phyloP scores from a whole-genome alignment of 192 early-diverging fungal species.

The Backusella parvicylindrica region DNA sequence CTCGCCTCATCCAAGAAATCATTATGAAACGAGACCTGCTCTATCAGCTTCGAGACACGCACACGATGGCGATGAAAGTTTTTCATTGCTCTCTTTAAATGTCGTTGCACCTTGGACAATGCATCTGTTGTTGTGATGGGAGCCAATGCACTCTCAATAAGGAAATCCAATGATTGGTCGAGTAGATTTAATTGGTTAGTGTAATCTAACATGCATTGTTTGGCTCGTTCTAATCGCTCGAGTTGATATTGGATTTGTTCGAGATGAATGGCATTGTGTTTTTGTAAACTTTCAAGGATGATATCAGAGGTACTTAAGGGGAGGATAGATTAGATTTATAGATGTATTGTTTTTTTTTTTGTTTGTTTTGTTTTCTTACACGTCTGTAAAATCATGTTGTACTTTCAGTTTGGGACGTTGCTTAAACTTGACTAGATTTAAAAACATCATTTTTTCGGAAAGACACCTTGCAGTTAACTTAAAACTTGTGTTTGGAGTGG shows the following conservation, averaged over 20 bases:
- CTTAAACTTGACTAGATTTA: conserved; percentile 11
- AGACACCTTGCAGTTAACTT: conserved; percentile 1
- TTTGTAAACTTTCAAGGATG: not conserved
- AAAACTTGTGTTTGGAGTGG: not conserved
- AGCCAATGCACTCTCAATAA: not conserved
- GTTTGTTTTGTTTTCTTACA: not conserved
- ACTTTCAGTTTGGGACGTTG: not conserved
- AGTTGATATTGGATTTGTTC: not conserved
- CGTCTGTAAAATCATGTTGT: not conserved
- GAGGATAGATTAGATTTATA: not conserved
- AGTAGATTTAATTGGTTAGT: not conserved
- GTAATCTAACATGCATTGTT: not conserved
- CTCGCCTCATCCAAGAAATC: not conserved
- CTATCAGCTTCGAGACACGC: not conserved
- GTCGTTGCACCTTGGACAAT: not conserved
- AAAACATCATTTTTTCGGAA: conserved; percentile 16
- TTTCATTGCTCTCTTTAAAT: not conserved
- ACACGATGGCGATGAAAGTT: not conserved
- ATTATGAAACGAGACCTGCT: not conserved
- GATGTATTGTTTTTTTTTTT: not conserved
- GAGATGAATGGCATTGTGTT: not conserved
- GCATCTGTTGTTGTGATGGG: not conserved
- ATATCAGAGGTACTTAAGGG: not conserved
- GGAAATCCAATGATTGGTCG: not conserved
- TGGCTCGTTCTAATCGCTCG: not conserved